phyloP scores from a whole-genome alignment of 371 early-diverging fungal species.

The Umbelopsis sp. region DNA sequence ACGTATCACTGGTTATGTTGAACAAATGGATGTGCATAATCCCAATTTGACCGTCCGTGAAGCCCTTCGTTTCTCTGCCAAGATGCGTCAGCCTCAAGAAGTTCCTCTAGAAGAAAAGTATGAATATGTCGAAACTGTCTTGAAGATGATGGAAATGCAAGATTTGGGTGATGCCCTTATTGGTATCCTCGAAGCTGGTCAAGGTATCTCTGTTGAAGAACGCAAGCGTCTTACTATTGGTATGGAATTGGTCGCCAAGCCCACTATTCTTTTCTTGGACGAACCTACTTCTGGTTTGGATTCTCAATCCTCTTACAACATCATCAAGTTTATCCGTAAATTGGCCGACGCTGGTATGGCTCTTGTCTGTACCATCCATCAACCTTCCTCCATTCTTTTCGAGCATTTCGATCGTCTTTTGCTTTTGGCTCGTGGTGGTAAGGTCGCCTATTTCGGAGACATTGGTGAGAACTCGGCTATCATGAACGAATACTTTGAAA shows the following conservation, averaged over 20 bases:
- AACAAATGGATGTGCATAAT: constrained; percentile 72
- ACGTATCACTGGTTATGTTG: constrained; percentile 66
- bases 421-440: constrained; percentile 71
- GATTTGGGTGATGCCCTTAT: constrained; percentile 46
- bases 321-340: constrained; percentile 59
- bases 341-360: constrained; percentile 56
- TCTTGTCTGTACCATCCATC: constrained; percentile 73
- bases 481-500: constrained; percentile 52
- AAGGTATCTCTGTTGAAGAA: constrained; percentile 61
- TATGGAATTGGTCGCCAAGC: constrained; percentile 65
- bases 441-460: constrained; percentile 69
- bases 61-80: constrained; percentile 60
- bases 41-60: constrained; percentile 56
- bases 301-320: constrained; percentile 56
- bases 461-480: constrained; percentile 44
- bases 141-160: constrained; percentile 55
- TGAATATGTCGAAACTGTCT: constrained; percentile 57
- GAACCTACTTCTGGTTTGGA: constrained; percentile 78
- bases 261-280: constrained; percentile 70
- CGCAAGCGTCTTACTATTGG: constrained; percentile 64
- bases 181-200: constrained; percentile 43
- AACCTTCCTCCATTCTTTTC: constrained; percentile 71
- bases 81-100: constrained; percentile 52
- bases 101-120: constrained; percentile 50
- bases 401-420: constrained; percentile 71